Conservation (phyloP, 1,284 basidiomycete genomes). For the Cutaneotrichosporon sp. region DNA sequence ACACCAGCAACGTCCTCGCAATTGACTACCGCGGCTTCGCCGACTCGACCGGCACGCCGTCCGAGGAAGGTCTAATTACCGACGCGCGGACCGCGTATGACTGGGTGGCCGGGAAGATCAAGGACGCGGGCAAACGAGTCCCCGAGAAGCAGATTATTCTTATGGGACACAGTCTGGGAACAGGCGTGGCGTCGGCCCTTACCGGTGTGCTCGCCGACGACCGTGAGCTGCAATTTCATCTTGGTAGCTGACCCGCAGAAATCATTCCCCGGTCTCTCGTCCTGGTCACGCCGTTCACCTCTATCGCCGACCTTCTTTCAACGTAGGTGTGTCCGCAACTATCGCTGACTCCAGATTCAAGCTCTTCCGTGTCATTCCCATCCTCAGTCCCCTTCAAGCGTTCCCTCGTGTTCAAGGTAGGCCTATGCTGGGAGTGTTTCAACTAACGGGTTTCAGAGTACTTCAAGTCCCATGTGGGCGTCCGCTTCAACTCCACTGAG, state of each 20-base stretch:
- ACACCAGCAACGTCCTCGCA: conserved; percentile 63
- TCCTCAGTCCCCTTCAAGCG: conserved; percentile 31
- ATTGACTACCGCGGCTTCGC: conserved; percentile 91
- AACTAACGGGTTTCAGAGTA: conserved; percentile 22
- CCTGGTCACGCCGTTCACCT: conserved; percentile 43
- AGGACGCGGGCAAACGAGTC: conserved; percentile 7
- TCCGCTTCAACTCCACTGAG: conserved; percentile 32
- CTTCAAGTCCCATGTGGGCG: conserved; percentile 23
- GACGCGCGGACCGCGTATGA: conserved; percentile 80
- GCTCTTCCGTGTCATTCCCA: conserved; percentile 35
- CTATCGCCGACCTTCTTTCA: conserved; percentile 33
- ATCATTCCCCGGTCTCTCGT: conserved; percentile 34
- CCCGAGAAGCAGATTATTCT: conserved; percentile 37
- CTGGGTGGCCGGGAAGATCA: conserved; percentile 56
- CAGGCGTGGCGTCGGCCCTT: conserved; percentile 64
- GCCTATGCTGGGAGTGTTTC: too few relatives aligned
- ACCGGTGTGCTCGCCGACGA: conserved; percentile 33
- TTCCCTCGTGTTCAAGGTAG: background rate
- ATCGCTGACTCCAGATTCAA: conserved; percentile 28
- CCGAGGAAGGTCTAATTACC: conserved; percentile 63
- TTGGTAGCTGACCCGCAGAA: conserved; percentile 16
- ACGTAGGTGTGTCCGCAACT: conserved; percentile 20
- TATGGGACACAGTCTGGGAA: conserved; percentile 77
- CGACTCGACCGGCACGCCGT: conserved; percentile 74
- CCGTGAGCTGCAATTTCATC: conserved; percentile 24